phyloP scores from a whole-genome alignment of 306 rosid genomes.

The Trichosanthes cucumerina region DNA sequence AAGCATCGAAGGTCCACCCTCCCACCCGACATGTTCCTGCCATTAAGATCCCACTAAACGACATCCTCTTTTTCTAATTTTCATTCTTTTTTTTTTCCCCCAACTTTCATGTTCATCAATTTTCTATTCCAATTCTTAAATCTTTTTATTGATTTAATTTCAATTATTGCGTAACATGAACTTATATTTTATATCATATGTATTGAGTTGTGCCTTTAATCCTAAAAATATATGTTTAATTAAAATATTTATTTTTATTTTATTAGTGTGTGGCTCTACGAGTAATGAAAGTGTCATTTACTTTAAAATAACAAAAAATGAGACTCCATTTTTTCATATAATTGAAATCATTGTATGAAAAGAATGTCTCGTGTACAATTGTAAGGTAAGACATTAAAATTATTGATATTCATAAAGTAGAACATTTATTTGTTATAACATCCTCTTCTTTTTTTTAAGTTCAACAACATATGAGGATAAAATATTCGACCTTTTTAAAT shows the following conservation, averaged over 20 bases:
- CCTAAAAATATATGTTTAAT: not conserved
- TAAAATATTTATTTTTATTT: not conserved
- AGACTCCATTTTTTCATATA: not conserved
- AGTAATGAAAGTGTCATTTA: no score
- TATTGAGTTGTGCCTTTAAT: not conserved
- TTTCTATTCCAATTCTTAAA: not conserved
- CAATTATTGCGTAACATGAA: not conserved
- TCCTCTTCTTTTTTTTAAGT: no score
- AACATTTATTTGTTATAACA: not conserved
- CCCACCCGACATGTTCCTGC: conserved; percentile 1
- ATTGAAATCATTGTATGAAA: not conserved
- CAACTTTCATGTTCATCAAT: not conserved
- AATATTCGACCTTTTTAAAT: no score
- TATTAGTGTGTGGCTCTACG: not conserved
- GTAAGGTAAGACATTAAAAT: not conserved
- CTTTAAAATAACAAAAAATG: not conserved
- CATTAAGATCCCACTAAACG: not conserved
- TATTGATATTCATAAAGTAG: not conserved
- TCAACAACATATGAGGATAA: no score
- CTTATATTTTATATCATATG: not conserved
- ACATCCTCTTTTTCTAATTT: not conserved
- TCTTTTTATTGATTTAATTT: not conserved
- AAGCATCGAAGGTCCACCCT: not conserved
- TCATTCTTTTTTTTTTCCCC: not conserved
- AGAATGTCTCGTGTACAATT: not conserved